These are phyloP conservation scores for Lactuca sativa DNA, from an alignment of 129 eudicot species.

Conservation along the genomic window DNA sequence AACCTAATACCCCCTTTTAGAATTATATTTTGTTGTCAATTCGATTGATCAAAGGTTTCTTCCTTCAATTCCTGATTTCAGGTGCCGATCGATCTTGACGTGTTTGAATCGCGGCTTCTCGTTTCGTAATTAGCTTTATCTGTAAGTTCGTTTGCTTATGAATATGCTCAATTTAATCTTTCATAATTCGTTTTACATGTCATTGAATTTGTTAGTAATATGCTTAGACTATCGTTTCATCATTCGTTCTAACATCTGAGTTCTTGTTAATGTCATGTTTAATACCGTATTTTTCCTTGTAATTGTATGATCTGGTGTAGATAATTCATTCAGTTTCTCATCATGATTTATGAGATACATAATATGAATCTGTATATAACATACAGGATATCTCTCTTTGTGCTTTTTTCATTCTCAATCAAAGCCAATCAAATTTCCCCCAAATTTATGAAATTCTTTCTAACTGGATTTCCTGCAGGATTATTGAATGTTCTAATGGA, in stretches of 20 bases:
- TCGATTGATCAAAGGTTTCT: not conserved
- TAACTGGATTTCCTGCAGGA: not conserved
- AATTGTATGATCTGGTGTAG: not conserved
- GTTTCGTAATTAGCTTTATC: constrained; percentile 7
- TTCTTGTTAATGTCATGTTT: not conserved
- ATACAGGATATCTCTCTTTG: not conserved
- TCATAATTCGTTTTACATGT: not conserved
- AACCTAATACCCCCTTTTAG: not conserved
- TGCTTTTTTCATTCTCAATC: not conserved
- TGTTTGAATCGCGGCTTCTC: not conserved
- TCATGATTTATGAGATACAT: not conserved
- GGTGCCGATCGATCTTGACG: constrained; percentile 2
- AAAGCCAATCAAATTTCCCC: not conserved
- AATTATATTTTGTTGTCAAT: not conserved
- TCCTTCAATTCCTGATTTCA: constrained; percentile 2
- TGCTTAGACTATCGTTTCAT: not conserved
- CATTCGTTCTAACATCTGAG: constrained; percentile 1
- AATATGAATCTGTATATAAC: not conserved
- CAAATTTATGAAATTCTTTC: not conserved
- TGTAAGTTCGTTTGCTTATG: not conserved
- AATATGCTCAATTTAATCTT: not conserved
- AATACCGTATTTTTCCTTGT: not conserved
- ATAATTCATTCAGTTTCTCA: constrained; percentile 8
- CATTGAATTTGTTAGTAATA: not conserved
- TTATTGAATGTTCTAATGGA: constrained; percentile 65